Evolutionary conservation across 1,284 basidiomycete genomes (phyloP).

Genomic region (Fistulinella staudtii): DNA sequence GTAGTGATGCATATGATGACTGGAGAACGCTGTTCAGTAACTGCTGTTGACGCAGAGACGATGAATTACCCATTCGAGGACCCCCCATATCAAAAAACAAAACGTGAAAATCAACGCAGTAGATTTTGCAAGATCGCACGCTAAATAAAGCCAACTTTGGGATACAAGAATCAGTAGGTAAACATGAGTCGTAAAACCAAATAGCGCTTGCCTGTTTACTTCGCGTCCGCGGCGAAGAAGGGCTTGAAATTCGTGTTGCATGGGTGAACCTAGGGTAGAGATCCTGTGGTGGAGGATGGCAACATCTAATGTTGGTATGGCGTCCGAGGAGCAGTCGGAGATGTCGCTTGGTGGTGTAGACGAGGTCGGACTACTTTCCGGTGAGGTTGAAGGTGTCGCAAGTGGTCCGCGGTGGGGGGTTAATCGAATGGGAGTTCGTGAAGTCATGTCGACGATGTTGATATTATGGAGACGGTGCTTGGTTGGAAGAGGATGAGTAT

Average conservation of each 20-base stretch:
- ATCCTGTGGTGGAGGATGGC: conserved; percentile 12
- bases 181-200: not conserved
- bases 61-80: conserved; percentile 25
- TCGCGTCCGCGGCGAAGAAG: conserved; percentile 1
- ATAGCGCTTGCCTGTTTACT: not conserved
- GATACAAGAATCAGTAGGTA: conserved; percentile 3
- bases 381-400: conserved; percentile 23
- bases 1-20: conserved; percentile 16
- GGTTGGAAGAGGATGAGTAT: conserved; percentile 13
- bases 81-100: conserved; percentile 22
- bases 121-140: conserved; percentile 13
- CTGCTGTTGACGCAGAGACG: not conserved
- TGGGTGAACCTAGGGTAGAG: conserved; percentile 1
- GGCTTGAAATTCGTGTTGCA: not conserved
- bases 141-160: conserved; percentile 6
- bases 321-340: conserved; percentile 3
- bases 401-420: conserved; percentile 30
- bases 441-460: conserved; percentile 23
- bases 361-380: conserved; percentile 20
- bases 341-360: conserved; percentile 18
- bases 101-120: conserved; percentile 17
- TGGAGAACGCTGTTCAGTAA: conserved; percentile 12
- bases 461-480: conserved; percentile 20
- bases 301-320: conserved; percentile 13
- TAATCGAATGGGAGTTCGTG: conserved; percentile 27